Base-by-base conservation (phyloP, 1,284 basidiomycete species). In the Tylopilus sp. region DNA sequence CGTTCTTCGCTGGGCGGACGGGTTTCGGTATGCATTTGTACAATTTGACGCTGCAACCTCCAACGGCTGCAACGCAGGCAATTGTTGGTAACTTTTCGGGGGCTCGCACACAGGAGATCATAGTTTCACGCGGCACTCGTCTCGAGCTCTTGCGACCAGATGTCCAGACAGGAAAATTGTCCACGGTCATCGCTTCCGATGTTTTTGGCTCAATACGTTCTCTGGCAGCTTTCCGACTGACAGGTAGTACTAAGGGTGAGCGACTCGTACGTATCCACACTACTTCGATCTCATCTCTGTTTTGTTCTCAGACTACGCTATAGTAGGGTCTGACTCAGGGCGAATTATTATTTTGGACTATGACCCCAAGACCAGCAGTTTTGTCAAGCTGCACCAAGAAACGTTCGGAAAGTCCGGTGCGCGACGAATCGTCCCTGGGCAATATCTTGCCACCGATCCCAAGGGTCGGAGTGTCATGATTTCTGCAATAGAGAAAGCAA, bases 161-260 rank as follows among this genome's bases (percentile, higher is more conserved):
- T 71, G 79, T 86, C 9, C 82, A 88, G 61, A 94, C 92, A 8
- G 94, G 92, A 53, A 94, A 94, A 73, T 72, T 95, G 60, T 75
- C 85, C 54, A 92, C 86, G 3, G 83, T 94, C 31, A 81, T 94
- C 53, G 81, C 86, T 28, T 86, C 83, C 33, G 88, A 93, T 70
- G 90, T 89, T 31, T 98, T 96, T 74, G 94, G 93, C 3, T 91
- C 90, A 15, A 90, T 98, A 57, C 82, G 95, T 52, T 90, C 89
- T 61, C 76, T 98, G 52, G 84, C 88, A 19, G 84, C 91, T 22
- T 98, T 98, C 74, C 85, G 93, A 65, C 74, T 98, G 71, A 97
- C 94, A 24, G 94, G 94, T 47, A 94, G 93, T 65, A 90, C 87
- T 60, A 98, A 98, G 84, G 94, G 94, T 94, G 80, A 83, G 90